Conservation (phyloP, 1,139 yeast species). For the Zygoascus hellenicus region DNA sequence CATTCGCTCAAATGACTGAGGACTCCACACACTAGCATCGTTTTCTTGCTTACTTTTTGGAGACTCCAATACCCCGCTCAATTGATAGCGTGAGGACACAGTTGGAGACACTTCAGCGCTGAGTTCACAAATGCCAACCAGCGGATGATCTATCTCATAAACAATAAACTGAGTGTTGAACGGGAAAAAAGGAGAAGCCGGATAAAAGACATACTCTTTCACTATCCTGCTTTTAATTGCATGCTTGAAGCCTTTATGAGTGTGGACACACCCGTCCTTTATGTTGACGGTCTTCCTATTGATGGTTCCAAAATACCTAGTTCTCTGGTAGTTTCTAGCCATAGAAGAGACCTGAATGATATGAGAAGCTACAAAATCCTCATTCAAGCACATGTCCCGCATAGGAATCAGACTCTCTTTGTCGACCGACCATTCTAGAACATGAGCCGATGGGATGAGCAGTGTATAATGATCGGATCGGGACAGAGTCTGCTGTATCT, state of each 20-base stretch:
- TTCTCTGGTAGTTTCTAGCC: slow-evolving; percentile 38
- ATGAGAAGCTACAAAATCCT: slow-evolving; percentile 69
- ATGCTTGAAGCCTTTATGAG: slow-evolving; percentile 43
- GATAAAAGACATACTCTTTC: slow-evolving; percentile 42
- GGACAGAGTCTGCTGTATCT: slow-evolving; percentile 41
- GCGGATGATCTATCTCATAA: slow-evolving; percentile 43
- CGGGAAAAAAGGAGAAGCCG: slow-evolving; percentile 42
- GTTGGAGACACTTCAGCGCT: slow-evolving; percentile 23
- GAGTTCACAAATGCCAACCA: slow-evolving; percentile 36
- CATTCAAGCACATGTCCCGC: slow-evolving; percentile 54
- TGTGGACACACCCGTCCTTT: slow-evolving; percentile 49
- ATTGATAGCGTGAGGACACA: slow-evolving; percentile 15
- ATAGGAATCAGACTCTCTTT: slow-evolving; percentile 43
- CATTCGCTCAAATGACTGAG: slow-evolving; percentile 21
- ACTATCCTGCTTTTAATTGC: slow-evolving; percentile 44
- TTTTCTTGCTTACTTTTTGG: background rate
- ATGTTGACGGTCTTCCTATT: slow-evolving; percentile 55
- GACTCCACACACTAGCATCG: background rate
- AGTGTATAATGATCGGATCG: slow-evolving; percentile 29
- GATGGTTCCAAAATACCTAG: slow-evolving; percentile 50
- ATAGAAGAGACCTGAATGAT: slow-evolving; percentile 42
- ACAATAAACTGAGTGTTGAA: slow-evolving; percentile 44
- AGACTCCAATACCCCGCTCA: slow-evolving; percentile 3
- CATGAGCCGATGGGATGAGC: slow-evolving; percentile 39
- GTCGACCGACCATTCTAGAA: slow-evolving; percentile 48